phyloP scores from a whole-genome alignment of 768 basidiomycete species.

The Artomyces pyxidatus region DNA sequence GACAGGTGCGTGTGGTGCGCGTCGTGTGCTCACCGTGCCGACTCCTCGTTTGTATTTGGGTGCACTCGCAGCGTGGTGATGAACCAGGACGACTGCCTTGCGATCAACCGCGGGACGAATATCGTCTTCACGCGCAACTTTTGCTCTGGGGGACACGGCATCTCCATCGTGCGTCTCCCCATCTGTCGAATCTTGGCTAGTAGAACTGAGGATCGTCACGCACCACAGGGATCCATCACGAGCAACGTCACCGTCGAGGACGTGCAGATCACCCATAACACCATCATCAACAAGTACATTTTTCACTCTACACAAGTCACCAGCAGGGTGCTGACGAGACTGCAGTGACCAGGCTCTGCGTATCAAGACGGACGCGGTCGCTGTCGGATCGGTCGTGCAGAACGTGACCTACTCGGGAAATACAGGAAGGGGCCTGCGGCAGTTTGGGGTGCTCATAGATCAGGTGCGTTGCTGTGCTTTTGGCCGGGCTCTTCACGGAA shows the following conservation, averaged over 20 bases:
- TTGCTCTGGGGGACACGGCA: conserved; percentile 56
- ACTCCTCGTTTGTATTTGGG: background rate
- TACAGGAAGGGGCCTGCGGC: conserved; percentile 37
- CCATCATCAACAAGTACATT: conserved; percentile 43
- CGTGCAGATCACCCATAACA: conserved; percentile 44
- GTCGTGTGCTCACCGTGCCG: background rate
- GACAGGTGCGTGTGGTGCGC: conserved; percentile 13
- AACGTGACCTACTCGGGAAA: conserved; percentile 48
- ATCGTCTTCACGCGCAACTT: conserved; percentile 35
- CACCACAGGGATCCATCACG: conserved; percentile 47
- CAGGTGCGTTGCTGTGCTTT: conserved; percentile 32
- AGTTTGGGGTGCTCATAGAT: conserved; percentile 54
- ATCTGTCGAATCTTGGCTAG: background rate
- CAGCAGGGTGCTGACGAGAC: background rate
- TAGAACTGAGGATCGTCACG: conserved; percentile 43
- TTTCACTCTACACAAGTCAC: background rate
- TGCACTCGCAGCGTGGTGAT: conserved; percentile 17
- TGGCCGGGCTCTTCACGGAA: background rate
- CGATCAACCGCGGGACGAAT: conserved; percentile 35
- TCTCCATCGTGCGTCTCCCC: conserved; percentile 35
- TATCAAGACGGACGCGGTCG: conserved; percentile 46
- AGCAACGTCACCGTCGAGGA: conserved; percentile 38
- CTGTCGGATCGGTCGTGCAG: conserved; percentile 39
- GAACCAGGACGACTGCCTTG: conserved; percentile 50
- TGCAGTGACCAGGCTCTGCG: conserved; percentile 46